Evolutionary conservation across 2,329 filamentous ascomycete genomes (phyloP).

Genomic region (Helicocarpus griseus): DNA sequence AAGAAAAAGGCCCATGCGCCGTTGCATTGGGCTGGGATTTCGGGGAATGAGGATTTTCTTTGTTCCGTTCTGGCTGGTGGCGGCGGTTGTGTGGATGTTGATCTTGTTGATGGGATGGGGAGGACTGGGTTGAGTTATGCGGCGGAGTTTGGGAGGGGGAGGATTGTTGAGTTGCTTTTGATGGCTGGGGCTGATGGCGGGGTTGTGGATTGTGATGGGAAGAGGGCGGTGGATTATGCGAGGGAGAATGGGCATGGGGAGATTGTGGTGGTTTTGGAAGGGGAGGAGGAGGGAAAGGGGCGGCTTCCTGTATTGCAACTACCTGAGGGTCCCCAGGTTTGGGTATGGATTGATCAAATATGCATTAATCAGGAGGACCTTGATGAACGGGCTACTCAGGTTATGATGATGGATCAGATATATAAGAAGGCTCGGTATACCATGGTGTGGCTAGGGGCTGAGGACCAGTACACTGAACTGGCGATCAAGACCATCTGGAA

Average conservation of each 20-base stretch:
- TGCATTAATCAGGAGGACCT: conserved; percentile 14
- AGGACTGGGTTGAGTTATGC: conserved; percentile 2
- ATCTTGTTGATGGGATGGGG: neutral
- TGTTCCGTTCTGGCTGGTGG: neutral
- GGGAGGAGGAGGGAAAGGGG: neutral
- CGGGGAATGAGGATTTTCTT: neutral
- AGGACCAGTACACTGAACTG: conserved; percentile 8
- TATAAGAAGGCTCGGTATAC: conserved; percentile 12
- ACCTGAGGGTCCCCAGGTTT: conserved; percentile 1
- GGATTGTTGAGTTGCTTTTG: conserved; percentile 1
- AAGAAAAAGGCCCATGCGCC: neutral
- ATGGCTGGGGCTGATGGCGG: neutral
- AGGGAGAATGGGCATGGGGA: neutral
- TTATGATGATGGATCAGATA: conserved; percentile 11
- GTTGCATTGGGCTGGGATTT: conserved; percentile 2
- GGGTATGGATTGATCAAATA: conserved; percentile 13
- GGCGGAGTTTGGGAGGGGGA: conserved; percentile 1
- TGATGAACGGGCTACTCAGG: conserved; percentile 10
- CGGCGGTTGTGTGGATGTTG: neutral
- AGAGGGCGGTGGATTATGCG: conserved; percentile 4
- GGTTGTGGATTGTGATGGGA: neutral
- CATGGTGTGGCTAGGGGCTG: conserved; percentile 15
- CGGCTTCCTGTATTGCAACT: neutral
- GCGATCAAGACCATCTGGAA: conserved; percentile 8
- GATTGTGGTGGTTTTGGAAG: conserved; percentile 1